Evolutionary conservation across 805 yeast species (phyloP), one percentile per base, ranked within the genome.

Genomic region (Dipodascopsis uninucleata): DNA sequence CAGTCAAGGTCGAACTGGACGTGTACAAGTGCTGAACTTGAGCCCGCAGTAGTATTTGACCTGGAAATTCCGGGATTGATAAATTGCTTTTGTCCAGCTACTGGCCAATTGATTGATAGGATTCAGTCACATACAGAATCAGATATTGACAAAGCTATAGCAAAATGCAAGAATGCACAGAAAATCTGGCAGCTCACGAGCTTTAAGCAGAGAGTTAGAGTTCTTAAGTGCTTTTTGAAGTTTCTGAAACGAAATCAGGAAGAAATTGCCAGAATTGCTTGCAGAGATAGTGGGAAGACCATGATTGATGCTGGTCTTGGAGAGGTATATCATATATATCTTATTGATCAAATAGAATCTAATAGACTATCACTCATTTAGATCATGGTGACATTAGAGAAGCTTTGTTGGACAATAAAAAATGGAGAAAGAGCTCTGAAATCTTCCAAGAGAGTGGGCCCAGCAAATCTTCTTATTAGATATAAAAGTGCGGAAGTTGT

Each of bases 221-320:
- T 90, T 18, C 69, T 93, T 49, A 69, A 75, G 34, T 81, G 96
- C 1, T 71, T 93, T 43, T 74, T 77, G 52, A 76, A 81, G 46
- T 89, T 74, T 63, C 77, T 93, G 43, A 63, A 84, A 41, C 81
- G 79, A 38, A 81, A 93, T 63, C 99, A 93, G 64, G 89, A 82
- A 44, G 78, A 80, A 39, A 77, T 93, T 37, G 95, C 96, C 2
- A 73, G 95, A 36, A 83, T 93, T 6, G 97, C 97, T 0, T 93
- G 97, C 63, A 74, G 98, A 55, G 98, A 93, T 61, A 83, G 95
- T 16, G 99, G 98, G 24, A 93, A 93, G 63, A 89, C 97, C 1
- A 82, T 85, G 81, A 70, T 93, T 32, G 97, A 93, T 68, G 97
- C 97, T 2, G 81, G 93, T 36, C 82, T 86, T 88, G 60, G 60